Evolutionary conservation across 345 rosid species (phyloP), one percentile per base, ranked within the genome.

Genomic region (Eucalyptus lansdowneana): DNA sequence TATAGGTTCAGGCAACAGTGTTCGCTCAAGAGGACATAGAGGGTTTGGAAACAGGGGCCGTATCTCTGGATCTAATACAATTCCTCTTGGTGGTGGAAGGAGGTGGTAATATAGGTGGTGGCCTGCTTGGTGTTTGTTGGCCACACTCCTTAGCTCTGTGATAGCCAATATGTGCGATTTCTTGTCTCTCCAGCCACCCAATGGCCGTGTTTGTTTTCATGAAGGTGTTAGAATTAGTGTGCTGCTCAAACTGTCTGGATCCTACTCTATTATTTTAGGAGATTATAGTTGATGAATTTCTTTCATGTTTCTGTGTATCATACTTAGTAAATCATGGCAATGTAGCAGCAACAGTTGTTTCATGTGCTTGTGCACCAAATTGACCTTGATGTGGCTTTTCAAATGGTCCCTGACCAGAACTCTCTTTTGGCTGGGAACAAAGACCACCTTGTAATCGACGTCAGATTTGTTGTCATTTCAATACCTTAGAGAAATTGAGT

Each of bases 1-100:
- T 53, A 37, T 69, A 93, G 96, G 97, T 81, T 93, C 96, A 37
- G 95, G 97, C 10, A 93, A 96, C 47, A 95, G 92, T 90, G 95
- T 96, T 90, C 95, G 98, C 31, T 91, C 98, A 54, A 95, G 98
- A 92, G 98, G 98, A 65, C 93, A 97, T 50, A 95, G 97, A 58
- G 97, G 97, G 86, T 94, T 92, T 92, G 96, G 95, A 80, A 94
- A 94, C 92, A 94, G 97, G 47, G 87, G 93, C 45, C 60, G 89
- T 69, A 93, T 94, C 87, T 96, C 99, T 50, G 99, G 97, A 87
- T 97, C 99, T 4, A 98, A 96, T 92, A 89, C 91, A 49, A 90
- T 93, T 87, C 98, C 98, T 88, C 91, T 97, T 22, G 98, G 99
- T 91, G 95, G 90, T 91, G 95, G 90, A 80, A 94, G 89, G 89